Evolutionary conservation across 2,329 filamentous ascomycete genomes (phyloP), one percentile per base, ranked within the genome.

Genomic region (Botryotinia convoluta): DNA sequence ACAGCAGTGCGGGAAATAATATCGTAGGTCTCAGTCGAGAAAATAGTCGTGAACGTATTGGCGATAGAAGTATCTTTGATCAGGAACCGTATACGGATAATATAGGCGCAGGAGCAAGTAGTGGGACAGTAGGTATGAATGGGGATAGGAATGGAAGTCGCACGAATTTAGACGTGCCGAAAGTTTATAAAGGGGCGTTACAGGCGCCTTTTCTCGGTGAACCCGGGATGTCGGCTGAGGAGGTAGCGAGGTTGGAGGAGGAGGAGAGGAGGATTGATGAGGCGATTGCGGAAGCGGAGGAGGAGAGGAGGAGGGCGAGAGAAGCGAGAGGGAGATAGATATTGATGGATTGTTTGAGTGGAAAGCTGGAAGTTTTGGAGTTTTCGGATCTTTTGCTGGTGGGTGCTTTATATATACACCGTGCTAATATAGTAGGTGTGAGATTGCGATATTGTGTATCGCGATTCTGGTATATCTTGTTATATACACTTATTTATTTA

Each of bases 191-290:
- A 12, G 64, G 57, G 9, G 22, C 51, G 32, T 4, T 72, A 0
- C 70, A 70, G 16, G 61, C 68, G 48, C 75, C 76, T 7, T 78
- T 77, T 14, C 69, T 79, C 20, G 73, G 73, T 3, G 77, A 77
- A 54, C 74, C 76, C 57, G 76, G 77, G 6, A 78, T 79, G 76
- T 79, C 73, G 45, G 70, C 74, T 1, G 79, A 79, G 10, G 79
- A 80, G 63, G 60, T 77, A 4, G 76, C 74, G 71, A 73, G 76
- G 72, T 69, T 79, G 65, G 79, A 80, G 54, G 79, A 80, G 35
- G 79, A 80, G 63, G 79, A 80, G 75, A 76, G 78, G 72, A 77
- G 76, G 68, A 80, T 80, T 32, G 79, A 80, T 72, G 76, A 75
- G 59, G 79, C 79, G 45, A 80, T 80, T 71, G 79, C 77, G 60